phyloP scores from a whole-genome alignment of 257 asterid species.

The Plantago major region DNA sequence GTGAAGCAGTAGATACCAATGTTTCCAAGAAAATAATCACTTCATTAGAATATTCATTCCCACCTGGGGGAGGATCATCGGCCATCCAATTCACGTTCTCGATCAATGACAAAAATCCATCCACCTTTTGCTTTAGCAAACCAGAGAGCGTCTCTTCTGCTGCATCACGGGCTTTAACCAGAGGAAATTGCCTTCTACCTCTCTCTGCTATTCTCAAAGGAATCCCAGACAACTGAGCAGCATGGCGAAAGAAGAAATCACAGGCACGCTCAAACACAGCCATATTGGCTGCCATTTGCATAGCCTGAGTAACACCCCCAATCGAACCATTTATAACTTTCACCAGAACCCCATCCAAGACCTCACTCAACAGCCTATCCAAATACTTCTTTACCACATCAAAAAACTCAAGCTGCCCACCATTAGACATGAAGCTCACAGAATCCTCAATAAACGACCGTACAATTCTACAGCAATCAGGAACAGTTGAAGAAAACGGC shows the following conservation, averaged over 20 bases:
- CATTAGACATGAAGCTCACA: conserved; percentile 88
- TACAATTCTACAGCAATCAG: conserved; percentile 95
- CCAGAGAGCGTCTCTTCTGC: conserved; percentile 86
- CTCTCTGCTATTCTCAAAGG: conserved; percentile 91
- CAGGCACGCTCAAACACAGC: conserved; percentile 96
- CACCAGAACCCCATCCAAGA: conserved; percentile 72
- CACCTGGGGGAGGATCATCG: conserved; percentile 73
- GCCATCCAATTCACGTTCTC: conserved; percentile 94
- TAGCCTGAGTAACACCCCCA: conserved; percentile 80
- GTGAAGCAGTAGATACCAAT: conserved; percentile 84
- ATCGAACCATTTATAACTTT: conserved; percentile 64
- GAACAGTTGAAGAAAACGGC: conserved; percentile 87
- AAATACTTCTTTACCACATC: conserved; percentile 89
- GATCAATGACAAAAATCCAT: conserved; percentile 75
- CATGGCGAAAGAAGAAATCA: conserved; percentile 93
- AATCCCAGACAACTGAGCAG: conserved; percentile 94
- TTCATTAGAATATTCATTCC: conserved; percentile 86
- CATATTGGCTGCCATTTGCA: conserved; percentile 99
- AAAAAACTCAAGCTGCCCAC: conserved; percentile 88
- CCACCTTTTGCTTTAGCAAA: conserved; percentile 86
- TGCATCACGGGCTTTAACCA: conserved; percentile 76
- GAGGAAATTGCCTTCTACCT: conserved; percentile 73
- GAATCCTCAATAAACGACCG: conserved; percentile 93
- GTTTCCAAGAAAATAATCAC: conserved; percentile 89
- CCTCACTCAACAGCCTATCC: conserved; percentile 86